These are phyloP conservation scores for Alnus glutinosa DNA, from an alignment of 306 rosid genomes.

Conservation along the genomic window DNA sequence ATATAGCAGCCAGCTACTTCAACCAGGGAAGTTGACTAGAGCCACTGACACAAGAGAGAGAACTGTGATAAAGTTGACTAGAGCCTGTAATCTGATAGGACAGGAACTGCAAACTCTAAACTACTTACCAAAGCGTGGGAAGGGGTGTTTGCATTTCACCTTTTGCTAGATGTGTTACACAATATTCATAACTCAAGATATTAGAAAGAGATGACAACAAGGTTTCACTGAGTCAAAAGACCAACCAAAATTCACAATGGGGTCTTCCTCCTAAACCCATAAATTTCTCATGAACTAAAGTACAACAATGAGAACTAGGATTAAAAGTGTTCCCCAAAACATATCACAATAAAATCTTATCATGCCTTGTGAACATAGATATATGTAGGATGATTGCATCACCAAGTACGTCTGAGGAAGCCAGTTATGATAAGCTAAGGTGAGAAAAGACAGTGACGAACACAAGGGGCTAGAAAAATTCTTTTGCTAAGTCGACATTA, in stretches of 20 bases:
- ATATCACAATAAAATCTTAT: not conserved
- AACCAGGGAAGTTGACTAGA: slow-evolving; percentile 2
- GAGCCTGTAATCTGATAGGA: not conserved
- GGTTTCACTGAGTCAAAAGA: not conserved
- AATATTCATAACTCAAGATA: not conserved
- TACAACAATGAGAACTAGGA: not conserved
- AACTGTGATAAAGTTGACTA: not conserved
- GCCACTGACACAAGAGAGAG: not conserved
- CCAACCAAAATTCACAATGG: not conserved
- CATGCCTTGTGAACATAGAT: not conserved
- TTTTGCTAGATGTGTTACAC: not conserved
- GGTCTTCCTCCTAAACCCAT: not conserved
- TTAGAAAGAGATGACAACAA: not conserved
- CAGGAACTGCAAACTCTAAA: not conserved
- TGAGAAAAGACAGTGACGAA: not conserved
- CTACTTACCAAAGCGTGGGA: not conserved
- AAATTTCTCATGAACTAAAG: not conserved
- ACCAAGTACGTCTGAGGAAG: not conserved
- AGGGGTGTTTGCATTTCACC: not conserved
- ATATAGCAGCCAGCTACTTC: not conserved
- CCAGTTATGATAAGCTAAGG: not conserved
- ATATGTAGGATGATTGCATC: not conserved
- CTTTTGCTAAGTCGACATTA: not conserved
- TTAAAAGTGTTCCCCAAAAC: not conserved
- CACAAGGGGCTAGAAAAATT: not conserved